These are phyloP conservation scores for Colletotrichum shisoi DNA, from an alignment of 2,329 filamentous ascomycete species.

Conservation along the genomic window DNA sequence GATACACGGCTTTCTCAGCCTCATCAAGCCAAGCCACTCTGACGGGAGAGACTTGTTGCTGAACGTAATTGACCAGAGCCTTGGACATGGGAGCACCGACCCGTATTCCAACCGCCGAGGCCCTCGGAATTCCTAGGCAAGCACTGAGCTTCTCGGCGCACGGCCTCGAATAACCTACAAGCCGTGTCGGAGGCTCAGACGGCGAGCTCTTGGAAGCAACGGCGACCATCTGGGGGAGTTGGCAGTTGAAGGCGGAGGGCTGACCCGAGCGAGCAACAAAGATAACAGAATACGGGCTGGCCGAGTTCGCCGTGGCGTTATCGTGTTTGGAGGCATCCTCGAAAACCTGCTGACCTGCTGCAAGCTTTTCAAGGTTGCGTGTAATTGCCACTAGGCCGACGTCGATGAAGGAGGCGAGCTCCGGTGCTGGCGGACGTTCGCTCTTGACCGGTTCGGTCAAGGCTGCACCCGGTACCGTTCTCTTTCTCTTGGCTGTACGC, in stretches of 20 bases:
- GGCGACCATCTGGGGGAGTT: conserved; percentile 65
- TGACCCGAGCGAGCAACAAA: conserved; percentile 68
- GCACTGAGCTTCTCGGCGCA: conserved; percentile 65
- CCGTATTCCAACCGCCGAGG: conserved; percentile 69
- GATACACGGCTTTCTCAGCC: conserved; percentile 42
- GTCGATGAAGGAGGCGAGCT: conserved; percentile 65
- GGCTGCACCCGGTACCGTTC: conserved; percentile 47
- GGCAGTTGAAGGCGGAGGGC: conserved; percentile 65
- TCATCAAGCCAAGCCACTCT: conserved; percentile 62
- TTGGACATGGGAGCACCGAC: conserved; percentile 64
- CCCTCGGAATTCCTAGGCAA: conserved; percentile 67
- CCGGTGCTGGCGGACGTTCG: conserved; percentile 55
- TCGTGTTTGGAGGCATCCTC: conserved; percentile 50
- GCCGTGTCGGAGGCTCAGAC: conserved; percentile 55
- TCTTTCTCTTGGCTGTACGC: conserved; percentile 62
- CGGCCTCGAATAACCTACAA: conserved; percentile 69
- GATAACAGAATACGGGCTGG: conserved; percentile 57
- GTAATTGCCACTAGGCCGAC: conserved; percentile 72
- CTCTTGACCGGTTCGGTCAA: conserved; percentile 36
- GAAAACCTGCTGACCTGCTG: neutral
- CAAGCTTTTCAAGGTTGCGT: conserved; percentile 55
- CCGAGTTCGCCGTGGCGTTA: neutral
- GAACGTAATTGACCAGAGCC: conserved; percentile 65
- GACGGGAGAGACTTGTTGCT: conserved; percentile 60
- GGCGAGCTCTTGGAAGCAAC: conserved; percentile 57